Evolutionary conservation across 202 grass and related monocot genomes (phyloP).

Genomic region (Miscanthus sacchariflorus): DNA sequence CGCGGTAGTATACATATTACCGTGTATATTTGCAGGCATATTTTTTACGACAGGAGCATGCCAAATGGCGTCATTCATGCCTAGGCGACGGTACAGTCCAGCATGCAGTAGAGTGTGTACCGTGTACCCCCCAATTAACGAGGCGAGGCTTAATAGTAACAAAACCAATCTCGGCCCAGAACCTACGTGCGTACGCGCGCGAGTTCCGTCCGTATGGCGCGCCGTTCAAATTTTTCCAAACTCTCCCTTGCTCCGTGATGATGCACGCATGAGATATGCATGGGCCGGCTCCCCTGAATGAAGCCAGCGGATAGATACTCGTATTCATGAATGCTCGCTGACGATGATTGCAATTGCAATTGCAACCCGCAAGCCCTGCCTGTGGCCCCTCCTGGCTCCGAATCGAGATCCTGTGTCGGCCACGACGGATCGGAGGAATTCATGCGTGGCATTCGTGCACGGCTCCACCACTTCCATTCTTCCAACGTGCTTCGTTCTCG

Average conservation of each 20-base stretch:
- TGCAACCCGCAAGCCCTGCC: too few relatives aligned
- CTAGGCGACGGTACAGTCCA: conserved; percentile 15
- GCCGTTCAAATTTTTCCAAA: conserved; percentile 44
- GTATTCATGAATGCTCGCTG: too few relatives aligned
- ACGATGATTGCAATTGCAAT: too few relatives aligned
- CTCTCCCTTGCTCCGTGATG: too few relatives aligned
- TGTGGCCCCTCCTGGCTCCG: too few relatives aligned
- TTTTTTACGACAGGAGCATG: neutral
- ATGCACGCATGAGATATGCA: neutral
- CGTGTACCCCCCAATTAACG: conserved; percentile 15
- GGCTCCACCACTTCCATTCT: neutral
- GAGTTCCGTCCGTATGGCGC: neutral
- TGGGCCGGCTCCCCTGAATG: neutral
- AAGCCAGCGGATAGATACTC: too few relatives aligned
- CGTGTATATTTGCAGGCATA: neutral
- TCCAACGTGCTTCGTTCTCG: neutral
- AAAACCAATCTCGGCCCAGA: neutral
- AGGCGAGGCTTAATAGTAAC: neutral
- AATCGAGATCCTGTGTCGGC: neutral
- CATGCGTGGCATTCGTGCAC: neutral
- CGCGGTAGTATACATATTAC: too few relatives aligned
- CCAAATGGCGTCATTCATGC: neutral
- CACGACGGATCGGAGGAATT: neutral
- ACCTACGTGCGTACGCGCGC: neutral
- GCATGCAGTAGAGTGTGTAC: neutral